Percentiles rank a stretch among this genome's conserved stretches.
Evolutionary conservation across 1,139 yeast species (phyloP).

Genomic region (Suhomyces maxii): DNA sequence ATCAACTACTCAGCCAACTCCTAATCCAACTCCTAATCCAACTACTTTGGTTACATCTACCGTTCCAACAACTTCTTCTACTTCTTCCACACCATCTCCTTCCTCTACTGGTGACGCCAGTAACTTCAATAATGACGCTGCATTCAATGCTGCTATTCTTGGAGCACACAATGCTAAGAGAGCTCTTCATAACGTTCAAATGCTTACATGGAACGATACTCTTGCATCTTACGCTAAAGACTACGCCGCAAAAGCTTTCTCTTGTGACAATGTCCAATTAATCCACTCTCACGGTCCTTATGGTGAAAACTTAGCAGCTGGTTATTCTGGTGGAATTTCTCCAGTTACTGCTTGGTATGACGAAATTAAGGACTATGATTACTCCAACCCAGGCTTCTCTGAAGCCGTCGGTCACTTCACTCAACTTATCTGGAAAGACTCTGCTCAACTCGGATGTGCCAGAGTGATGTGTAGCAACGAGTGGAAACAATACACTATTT

Average conservation of each 20-base stretch:
- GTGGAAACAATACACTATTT: slow-evolving; percentile 62
- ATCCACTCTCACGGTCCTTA: slow-evolving; percentile 52
- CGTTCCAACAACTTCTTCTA: slow-evolving; percentile 10
- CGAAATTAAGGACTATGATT: slow-evolving; percentile 56
- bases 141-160: slow-evolving; percentile 31
- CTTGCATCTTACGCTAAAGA: slow-evolving; percentile 50
- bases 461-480: slow-evolving; percentile 48
- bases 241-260: slow-evolving; percentile 43
- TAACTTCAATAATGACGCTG: slow-evolving; percentile 10
- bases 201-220: slow-evolving; percentile 48
- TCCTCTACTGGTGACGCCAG: slow-evolving; percentile 9
- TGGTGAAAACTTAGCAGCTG: slow-evolving; percentile 64
- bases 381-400: slow-evolving; percentile 42
- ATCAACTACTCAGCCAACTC: slow-evolving; percentile 8
- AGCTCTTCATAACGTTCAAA: slow-evolving; percentile 52
- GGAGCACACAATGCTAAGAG: slow-evolving; percentile 54
- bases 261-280: slow-evolving; percentile 55
- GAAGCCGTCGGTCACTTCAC: slow-evolving; percentile 64
- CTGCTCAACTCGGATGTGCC: slow-evolving; percentile 64
- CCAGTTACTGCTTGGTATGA: slow-evolving; percentile 69
- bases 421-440: slow-evolving; percentile 64
- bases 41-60: slow-evolving; percentile 10
- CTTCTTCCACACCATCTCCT: slow-evolving; percentile 9
- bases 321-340: slow-evolving; percentile 44
- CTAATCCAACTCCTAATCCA: slow-evolving; percentile 11